phyloP scores from a whole-genome alignment of 2,329 filamentous ascomycete species.

The Volutella citrinella region DNA sequence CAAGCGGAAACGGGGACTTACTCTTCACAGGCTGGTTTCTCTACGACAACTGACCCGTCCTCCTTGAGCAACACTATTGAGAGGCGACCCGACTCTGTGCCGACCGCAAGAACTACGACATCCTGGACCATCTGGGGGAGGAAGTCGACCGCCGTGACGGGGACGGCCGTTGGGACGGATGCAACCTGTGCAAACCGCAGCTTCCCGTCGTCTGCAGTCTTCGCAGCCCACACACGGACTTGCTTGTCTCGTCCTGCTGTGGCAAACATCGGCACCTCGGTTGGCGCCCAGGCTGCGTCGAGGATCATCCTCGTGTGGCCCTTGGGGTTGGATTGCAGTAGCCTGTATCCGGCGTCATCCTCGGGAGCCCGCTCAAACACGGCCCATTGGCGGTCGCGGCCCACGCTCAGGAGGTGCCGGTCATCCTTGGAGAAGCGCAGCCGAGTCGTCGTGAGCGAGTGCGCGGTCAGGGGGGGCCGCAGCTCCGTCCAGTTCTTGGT shows the following conservation, averaged over 20 bases:
- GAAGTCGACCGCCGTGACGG: constrained; percentile 73
- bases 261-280: constrained; percentile 60
- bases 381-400: constrained; percentile 87
- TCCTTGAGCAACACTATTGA: constrained; percentile 40
- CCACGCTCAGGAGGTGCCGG: constrained; percentile 76
- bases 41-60: constrained; percentile 36
- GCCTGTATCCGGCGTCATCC: constrained; percentile 46
- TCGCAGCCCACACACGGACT: constrained; percentile 66
- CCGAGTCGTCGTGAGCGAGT: constrained; percentile 81
- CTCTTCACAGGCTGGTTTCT: constrained; percentile 34
- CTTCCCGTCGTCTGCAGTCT: constrained; percentile 27
- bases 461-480: constrained; percentile 75
- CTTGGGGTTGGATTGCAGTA: constrained; percentile 69
- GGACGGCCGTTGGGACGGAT: constrained; percentile 51
- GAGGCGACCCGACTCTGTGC: constrained; percentile 53
- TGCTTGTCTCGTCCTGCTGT: constrained; percentile 89
- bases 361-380: constrained; percentile 61
- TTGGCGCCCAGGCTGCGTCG: constrained; percentile 77
- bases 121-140: constrained; percentile 33
- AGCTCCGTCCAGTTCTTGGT: constrained; percentile 85
- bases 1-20: constrained; percentile 28
- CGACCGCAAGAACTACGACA: constrained; percentile 48
- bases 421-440: constrained; percentile 78
- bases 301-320: constrained; percentile 92
- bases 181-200: constrained; percentile 49